phyloP scores from a whole-genome alignment of 495 filamentous ascomycete genomes.

The Niebla homalea region DNA sequence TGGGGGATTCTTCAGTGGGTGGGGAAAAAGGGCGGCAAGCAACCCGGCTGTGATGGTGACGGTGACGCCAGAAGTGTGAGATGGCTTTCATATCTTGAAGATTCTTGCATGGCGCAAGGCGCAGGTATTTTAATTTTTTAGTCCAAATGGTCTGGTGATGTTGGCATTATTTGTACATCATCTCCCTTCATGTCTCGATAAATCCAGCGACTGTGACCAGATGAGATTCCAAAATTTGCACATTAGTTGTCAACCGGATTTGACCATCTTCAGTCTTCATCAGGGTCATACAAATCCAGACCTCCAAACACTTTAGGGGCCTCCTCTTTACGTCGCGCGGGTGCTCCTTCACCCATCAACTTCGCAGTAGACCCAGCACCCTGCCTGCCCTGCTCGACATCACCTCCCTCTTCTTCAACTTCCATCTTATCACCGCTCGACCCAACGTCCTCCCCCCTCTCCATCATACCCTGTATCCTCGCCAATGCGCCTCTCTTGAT shows the following conservation, averaged over 20 bases:
- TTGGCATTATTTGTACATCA: too few species aligned
- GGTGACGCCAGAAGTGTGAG: slow-evolving; percentile 6
- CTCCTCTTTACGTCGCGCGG: slow-evolving; percentile 10
- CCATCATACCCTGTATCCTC: slow-evolving; percentile 39
- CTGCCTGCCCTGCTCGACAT: slow-evolving; percentile 23
- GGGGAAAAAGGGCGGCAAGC: slow-evolving; percentile 34
- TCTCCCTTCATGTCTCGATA: not conserved
- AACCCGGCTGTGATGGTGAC: slow-evolving; percentile 12
- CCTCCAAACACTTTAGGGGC: slow-evolving; percentile 6
- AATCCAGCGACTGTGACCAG: not conserved
- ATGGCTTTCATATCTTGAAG: not conserved
- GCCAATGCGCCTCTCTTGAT: slow-evolving; percentile 52
- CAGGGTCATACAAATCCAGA: slow-evolving; percentile 23
- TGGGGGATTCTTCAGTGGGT: slow-evolving; percentile 43
- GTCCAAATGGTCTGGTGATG: too few species aligned
- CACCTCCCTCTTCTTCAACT: not conserved
- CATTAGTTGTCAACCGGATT: not conserved
- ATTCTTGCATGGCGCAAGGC: not conserved
- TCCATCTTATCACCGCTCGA: slow-evolving; percentile 31
- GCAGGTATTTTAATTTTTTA: too few species aligned
- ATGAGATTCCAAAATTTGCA: not conserved
- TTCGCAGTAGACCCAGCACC: slow-evolving; percentile 18
- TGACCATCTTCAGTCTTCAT: not conserved
- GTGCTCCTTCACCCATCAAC: slow-evolving; percentile 22
- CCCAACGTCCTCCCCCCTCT: slow-evolving; percentile 44